Evolutionary conservation across 306 rosid genomes (phyloP), one percentile per base, ranked within the genome.

Genomic region (Citrullus amarus): DNA sequence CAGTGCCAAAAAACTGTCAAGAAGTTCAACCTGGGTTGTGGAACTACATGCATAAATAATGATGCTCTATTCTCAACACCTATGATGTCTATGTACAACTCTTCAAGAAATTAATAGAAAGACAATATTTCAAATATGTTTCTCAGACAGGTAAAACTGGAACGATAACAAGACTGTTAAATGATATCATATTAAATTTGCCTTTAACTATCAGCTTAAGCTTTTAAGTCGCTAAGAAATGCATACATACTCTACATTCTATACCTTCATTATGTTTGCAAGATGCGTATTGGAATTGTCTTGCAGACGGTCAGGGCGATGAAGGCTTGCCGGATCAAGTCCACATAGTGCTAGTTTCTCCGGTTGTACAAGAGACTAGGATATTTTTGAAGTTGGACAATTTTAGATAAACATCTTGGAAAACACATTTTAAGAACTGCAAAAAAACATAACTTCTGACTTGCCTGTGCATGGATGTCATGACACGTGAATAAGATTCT

Each of bases 251-350:
- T 79, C 77, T 41, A 68, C 20, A 58, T 71, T 34, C 78, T 53
- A 70, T 39, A 91, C 98, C 98, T 91, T 93, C 80, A 90, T 86
- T 71, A 89, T 80, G 82, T 93, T 93, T 85, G 90, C 86, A 77
- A 90, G 85, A 75, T 90, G 89, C 76, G 88, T 48, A 71, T 87
- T 90, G 14, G 86, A 41, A 79, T 86, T 85, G 89, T 93, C 96
- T 82, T 91, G 92, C 73, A 93, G 88, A 80, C 98, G 97, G 83
- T 93, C 98, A 81, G 90, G 88, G 6, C 87, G 91, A 81, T 91
- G 89, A 85, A 93, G 98, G 28, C 84, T 83, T 62, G 60, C 75
- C 79, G 93, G 92, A 86, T 93, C 97, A 75, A 91, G 97, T 63
- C 98, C 98, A 77, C 97, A 91, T 80, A 91, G 85, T 74, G 90